These are phyloP conservation scores for Trametes elegans DNA, from an alignment of 768 basidiomycete species.

Conservation along the genomic window DNA sequence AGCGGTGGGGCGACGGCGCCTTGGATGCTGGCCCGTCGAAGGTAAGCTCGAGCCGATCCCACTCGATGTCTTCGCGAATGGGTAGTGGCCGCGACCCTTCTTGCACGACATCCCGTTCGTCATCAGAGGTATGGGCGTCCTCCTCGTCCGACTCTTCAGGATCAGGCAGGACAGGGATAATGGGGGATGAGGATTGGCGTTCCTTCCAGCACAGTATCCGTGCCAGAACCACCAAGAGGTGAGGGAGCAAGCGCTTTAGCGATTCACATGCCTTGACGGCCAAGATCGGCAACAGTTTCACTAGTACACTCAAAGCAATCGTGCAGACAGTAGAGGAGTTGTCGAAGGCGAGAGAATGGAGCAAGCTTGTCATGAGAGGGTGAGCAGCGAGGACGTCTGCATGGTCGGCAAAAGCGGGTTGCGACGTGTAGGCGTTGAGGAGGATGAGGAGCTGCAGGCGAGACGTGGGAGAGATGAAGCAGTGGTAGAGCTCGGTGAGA, in stretches of 20 bases:
- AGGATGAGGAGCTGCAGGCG: conserved; percentile 71
- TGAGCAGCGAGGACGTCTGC: conserved; percentile 54
- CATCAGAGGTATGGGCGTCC: neutral
- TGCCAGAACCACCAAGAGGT: conserved; percentile 64
- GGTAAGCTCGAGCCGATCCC: conserved; percentile 64
- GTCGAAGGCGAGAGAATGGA: conserved; percentile 69
- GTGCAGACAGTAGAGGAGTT: conserved; percentile 71
- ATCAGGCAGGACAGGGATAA: conserved; percentile 14
- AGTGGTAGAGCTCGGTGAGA: conserved; percentile 61
- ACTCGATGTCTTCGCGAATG: conserved; percentile 56
- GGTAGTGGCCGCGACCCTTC: conserved; percentile 17
- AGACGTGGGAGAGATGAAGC: conserved; percentile 57
- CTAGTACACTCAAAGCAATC: conserved; percentile 58
- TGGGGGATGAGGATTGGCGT: conserved; percentile 34
- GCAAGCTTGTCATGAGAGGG: conserved; percentile 60
- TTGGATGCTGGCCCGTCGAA: conserved; percentile 52
- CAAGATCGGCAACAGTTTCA: conserved; percentile 72
- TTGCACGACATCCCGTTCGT: conserved; percentile 17
- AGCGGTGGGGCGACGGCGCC: conserved; percentile 60
- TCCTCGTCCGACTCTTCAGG: conserved; percentile 28
- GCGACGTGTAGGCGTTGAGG: conserved; percentile 59
- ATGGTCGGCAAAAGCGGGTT: conserved; percentile 46
- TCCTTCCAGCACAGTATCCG: conserved; percentile 77
- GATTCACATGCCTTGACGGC: conserved; percentile 59
- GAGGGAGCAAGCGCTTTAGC: conserved; percentile 61